A percentile compares a stretch with the other conserved stretches of the same genome.
Evolutionary conservation across 2,329 filamentous ascomycete species (phyloP).

Genomic region (Trichoderma arundinaceum): DNA sequence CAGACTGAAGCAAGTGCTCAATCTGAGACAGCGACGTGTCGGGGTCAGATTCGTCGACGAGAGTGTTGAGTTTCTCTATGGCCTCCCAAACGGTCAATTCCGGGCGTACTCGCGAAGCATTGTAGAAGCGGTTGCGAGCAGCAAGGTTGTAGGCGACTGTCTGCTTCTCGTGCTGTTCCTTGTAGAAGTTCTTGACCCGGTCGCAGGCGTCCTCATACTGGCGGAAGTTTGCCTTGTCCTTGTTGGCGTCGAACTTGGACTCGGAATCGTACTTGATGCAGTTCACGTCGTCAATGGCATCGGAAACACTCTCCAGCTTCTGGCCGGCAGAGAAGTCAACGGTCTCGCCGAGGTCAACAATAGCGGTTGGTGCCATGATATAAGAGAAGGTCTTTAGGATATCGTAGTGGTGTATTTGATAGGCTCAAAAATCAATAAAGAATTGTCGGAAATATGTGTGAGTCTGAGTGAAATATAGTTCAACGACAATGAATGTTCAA

Average conservation of each 20-base stretch:
- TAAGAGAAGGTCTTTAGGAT: not conserved
- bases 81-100: conserved; percentile 90
- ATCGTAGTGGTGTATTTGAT: not conserved
- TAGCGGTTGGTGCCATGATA: conserved; percentile 40
- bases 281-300: conserved; percentile 58
- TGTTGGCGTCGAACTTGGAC: conserved; percentile 73
- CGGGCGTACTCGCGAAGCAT: conserved; percentile 64
- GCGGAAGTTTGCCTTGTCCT: conserved; percentile 81
- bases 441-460: not conserved
- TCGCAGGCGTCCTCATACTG: conserved; percentile 85
- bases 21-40: conserved; percentile 88
- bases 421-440: not conserved
- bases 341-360: conserved; percentile 30
- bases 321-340: conserved; percentile 35
- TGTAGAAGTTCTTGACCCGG: conserved; percentile 86
- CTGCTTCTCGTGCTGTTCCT: conserved; percentile 72
- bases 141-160: conserved; percentile 84
- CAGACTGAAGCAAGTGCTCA: conserved; percentile 85
- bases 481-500: not conserved
- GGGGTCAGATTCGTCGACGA: conserved; percentile 90
- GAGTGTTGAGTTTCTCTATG: conserved; percentile 88
- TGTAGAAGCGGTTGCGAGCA: conserved; percentile 66
- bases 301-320: conserved; percentile 57
- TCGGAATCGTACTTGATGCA: conserved; percentile 55
- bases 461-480: not conserved